Evolutionary conservation across 306 rosid species (phyloP).

Genomic region (Quercus gilva): DNA sequence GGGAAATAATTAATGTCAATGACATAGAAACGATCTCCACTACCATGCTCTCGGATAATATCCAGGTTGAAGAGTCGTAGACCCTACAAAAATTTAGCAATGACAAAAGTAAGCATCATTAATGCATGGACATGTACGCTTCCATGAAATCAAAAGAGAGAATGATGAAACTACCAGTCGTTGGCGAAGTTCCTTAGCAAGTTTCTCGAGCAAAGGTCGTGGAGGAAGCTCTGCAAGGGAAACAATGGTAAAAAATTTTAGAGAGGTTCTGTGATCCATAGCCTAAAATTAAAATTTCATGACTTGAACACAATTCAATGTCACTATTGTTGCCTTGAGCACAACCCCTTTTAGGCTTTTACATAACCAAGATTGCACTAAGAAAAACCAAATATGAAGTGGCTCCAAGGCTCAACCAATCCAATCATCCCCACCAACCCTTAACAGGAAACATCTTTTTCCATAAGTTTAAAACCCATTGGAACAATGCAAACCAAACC

Average conservation of each 20-base stretch:
- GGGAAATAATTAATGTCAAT: constrained; percentile 96
- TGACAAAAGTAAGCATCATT: background rate
- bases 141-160: constrained; percentile 1
- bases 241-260: constrained; percentile 18
- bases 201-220: constrained; percentile 80
- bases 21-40: constrained; percentile 68
- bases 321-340: background rate
- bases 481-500: background rate
- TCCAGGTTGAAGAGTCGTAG: constrained; percentile 87
- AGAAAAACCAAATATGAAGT: too few relatives aligned
- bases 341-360: too few relatives aligned
- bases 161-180: constrained; percentile 52
- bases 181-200: constrained; percentile 76
- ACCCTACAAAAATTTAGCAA: constrained; percentile 44
- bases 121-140: background rate
- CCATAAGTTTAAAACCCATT: background rate
- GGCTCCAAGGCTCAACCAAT: too few relatives aligned
- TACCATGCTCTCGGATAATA: constrained; percentile 76
- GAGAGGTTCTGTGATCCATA: constrained; percentile 2
- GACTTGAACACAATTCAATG: background rate
- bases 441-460: background rate
- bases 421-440: background rate
- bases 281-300: constrained; percentile 8
- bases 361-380: too few relatives aligned
- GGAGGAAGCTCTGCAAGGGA: constrained; percentile 89